Evolutionary conservation across 1,284 basidiomycete genomes (phyloP).

Genomic region (Agaricales sp.): DNA sequence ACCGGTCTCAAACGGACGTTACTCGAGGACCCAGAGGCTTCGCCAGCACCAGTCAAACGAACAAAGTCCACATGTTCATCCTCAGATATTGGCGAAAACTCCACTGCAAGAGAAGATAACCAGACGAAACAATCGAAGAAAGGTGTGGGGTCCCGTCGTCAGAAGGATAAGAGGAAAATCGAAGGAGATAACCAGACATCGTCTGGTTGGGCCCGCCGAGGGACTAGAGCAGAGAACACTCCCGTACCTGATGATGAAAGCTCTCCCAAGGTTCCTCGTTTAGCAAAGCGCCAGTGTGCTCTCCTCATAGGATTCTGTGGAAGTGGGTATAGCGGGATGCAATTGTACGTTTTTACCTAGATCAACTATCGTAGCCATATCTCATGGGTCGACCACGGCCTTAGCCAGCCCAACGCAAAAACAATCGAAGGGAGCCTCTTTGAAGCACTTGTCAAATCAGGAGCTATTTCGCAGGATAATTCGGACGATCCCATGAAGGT

Average conservation of each 20-base stretch:
- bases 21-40: too few species aligned
- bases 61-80: too few species aligned
- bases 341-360: conserved; percentile 56
- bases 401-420: conserved; percentile 47
- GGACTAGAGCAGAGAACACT: conserved; percentile 18
- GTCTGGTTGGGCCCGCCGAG: conserved; percentile 9
- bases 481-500: conserved; percentile 87
- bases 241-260: not conserved
- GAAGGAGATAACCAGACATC: conserved; percentile 7
- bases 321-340: conserved; percentile 86
- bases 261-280: conserved; percentile 24
- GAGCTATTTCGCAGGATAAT: conserved; percentile 90
- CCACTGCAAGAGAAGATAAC: too few species aligned
- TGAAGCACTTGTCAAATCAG: conserved; percentile 78
- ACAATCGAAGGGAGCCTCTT: conserved; percentile 94
- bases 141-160: not conserved
- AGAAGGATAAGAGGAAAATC: not conserved
- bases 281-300: conserved; percentile 68
- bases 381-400: not conserved
- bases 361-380: conserved; percentile 21
- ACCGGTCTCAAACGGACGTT: too few species aligned
- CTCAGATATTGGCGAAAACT: too few species aligned
- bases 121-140: not conserved
- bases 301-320: conserved; percentile 74
- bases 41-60: too few species aligned